A percentile compares a stretch with the other conserved stretches of the same genome.
Evolutionary conservation across 169 alveolate genomes (phyloP).

Genomic region (Eimeria sp.): DNA sequence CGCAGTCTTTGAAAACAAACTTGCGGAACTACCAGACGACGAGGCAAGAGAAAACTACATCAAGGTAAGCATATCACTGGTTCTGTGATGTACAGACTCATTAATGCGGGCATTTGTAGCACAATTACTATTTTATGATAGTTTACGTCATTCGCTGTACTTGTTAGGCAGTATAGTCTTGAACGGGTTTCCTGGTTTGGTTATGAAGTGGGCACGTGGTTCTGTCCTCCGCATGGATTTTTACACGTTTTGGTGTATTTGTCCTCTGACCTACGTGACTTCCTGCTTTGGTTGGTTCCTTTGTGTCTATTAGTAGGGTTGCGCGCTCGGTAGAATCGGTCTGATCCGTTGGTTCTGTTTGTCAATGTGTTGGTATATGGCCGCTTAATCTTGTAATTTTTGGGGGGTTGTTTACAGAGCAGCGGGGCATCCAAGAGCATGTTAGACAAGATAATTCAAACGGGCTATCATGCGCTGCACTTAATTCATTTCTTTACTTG

Average conservation of each 20-base stretch:
- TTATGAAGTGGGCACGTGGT: no score
- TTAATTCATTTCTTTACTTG: slow-evolving; percentile 99
- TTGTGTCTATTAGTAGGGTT: no score
- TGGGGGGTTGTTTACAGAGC: slow-evolving; percentile 7
- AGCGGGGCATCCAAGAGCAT: slow-evolving; percentile 92
- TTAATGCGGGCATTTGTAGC: neutral
- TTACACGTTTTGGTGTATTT: no score
- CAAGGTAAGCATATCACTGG: slow-evolving; percentile 52
- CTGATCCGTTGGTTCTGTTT: neutral
- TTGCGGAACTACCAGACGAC: slow-evolving; percentile 94
- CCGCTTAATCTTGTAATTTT: neutral
- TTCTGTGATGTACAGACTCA: neutral
- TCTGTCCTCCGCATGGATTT: no score
- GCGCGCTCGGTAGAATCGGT: no score
- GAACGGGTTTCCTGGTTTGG: neutral
- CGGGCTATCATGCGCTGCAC: slow-evolving; percentile 97
- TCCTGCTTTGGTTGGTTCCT: no score
- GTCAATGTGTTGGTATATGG: neutral
- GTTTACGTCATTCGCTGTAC: neutral
- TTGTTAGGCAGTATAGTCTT: neutral
- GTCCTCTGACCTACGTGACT: no score
- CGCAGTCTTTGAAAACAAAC: slow-evolving; percentile 97
- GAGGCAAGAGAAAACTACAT: slow-evolving; percentile 91
- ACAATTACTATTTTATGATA: neutral
- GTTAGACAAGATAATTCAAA: slow-evolving; percentile 97